A percentile compares a stretch with the other conserved stretches of the same genome.
phyloP scores from a whole-genome alignment of 768 basidiomycete genomes.

The Stropharia rugosoannulata region DNA sequence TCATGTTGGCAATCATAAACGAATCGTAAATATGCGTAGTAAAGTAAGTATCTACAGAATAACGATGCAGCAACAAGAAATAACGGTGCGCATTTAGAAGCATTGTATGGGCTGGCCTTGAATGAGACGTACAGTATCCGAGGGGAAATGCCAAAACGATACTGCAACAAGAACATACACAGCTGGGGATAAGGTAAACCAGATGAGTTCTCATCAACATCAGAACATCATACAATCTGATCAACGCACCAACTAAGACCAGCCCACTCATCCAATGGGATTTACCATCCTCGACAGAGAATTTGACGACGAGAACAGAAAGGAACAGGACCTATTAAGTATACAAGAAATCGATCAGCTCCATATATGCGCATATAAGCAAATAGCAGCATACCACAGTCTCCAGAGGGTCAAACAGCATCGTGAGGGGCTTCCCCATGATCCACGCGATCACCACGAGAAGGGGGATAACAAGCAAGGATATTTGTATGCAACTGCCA shows the following conservation, averaged over 20 bases:
- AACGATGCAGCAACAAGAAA: too few species aligned
- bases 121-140: slow-evolving; percentile 29
- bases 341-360: background rate
- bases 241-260: slow-evolving; percentile 32
- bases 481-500: slow-evolving; percentile 43
- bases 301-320: slow-evolving; percentile 40
- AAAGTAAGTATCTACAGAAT: too few species aligned
- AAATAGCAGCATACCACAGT: slow-evolving; percentile 28
- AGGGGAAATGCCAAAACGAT: slow-evolving; percentile 39
- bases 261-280: slow-evolving; percentile 47
- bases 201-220: background rate
- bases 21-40: too few species aligned
- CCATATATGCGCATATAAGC: background rate
- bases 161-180: slow-evolving; percentile 36
- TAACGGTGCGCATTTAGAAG: slow-evolving; percentile 1
- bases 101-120: slow-evolving; percentile 32
- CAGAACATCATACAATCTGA: background rate
- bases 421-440: slow-evolving; percentile 37
- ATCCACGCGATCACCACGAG: slow-evolving; percentile 39
- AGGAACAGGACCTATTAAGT: slow-evolving; percentile 32
- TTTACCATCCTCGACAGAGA: slow-evolving; percentile 46
- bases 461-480: slow-evolving; percentile 40
- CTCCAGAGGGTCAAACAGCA: slow-evolving; percentile 39
- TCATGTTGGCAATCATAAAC: too few species aligned
- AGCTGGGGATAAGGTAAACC: slow-evolving; percentile 17